Base-by-base conservation (phyloP, 257 asterid genomes). In the Pogostemon cablin region DNA sequence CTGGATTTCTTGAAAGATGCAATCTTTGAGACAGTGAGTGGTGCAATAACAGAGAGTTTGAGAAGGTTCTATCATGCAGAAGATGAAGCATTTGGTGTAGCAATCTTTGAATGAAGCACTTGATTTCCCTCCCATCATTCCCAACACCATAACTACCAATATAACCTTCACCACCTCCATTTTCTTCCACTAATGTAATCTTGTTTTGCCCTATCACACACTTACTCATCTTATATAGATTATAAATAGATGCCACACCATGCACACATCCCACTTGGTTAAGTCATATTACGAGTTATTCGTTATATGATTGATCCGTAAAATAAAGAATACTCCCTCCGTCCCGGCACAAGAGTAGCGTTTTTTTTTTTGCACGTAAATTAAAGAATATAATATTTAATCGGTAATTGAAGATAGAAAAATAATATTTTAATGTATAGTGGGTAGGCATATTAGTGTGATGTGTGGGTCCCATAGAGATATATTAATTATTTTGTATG, bases 51-150 rank as follows among this genome's bases (percentile, higher is more conserved):
- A 93, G 0, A 93, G 96, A 5, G 87, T 88, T 63, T 87, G 85
- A 3, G 96, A 40, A 63, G 98, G 98, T 34, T 90, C 95, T 50
- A 93, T 90, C 87, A 93, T 84, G 77, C 98, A 93, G 73, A 87
- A 85, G 3, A 93, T 17, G 43, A 90, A 93, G 83, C 98, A 93
- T 75, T 90, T 87, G 25, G 89, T 82, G 87, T 93, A 93, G 86
- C 98, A 93, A 25, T 90, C 97, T 32, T 74, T 86, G 88, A 93
- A 93, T 42, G 90, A 40, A 4, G 89, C 90, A 58, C 35, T 53
- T 3, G 86, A 78, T 17, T 56, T 71, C 60, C 82, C 87, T 39
- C 72, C 62, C 35, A 85, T 15, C 78, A 87, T 20, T 53, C 85
- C 89, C 71, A 86, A 50, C 1, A 52, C 78, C 76, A 92, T n/a